Evolutionary conservation across 345 rosid species (phyloP).

Genomic region (Lumnitzera littorea): DNA sequence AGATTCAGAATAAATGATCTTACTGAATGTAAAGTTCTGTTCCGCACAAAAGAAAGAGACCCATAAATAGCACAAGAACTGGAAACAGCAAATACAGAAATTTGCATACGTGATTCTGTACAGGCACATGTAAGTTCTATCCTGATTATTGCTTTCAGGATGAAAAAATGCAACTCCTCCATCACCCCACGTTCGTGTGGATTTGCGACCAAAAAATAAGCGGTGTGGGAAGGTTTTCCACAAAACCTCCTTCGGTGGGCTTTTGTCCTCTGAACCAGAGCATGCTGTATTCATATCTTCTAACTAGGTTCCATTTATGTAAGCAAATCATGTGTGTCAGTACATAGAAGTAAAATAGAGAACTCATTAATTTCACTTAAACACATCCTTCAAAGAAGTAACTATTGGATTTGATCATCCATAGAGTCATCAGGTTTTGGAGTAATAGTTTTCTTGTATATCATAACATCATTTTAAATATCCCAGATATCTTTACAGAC

Average conservation of each 20-base stretch:
- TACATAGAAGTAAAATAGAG: neutral
- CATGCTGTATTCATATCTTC: conserved; percentile 65
- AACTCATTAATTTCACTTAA: neutral
- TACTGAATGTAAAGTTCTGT: neutral
- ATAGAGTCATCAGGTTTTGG: too few relatives aligned
- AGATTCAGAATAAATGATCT: neutral
- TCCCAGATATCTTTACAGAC: too few relatives aligned
- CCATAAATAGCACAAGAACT: neutral
- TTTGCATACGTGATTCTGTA: conserved; percentile 70
- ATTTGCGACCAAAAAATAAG: conserved; percentile 79
- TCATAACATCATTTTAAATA: too few relatives aligned
- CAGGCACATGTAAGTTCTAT: conserved; percentile 49
- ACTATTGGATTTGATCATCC: too few relatives aligned
- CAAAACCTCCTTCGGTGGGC: conserved; percentile 52
- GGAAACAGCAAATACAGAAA: conserved; percentile 6
- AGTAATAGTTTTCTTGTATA: too few relatives aligned
- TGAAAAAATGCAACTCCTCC: conserved; percentile 89
- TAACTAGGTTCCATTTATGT: conserved; percentile 27
- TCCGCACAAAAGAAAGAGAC: neutral
- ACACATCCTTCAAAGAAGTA: neutral
- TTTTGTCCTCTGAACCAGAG: conserved; percentile 68
- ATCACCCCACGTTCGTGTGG: conserved; percentile 53
- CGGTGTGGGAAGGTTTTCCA: conserved; percentile 74
- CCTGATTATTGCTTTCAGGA: conserved; percentile 37
- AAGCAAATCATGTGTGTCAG: neutral